Percentiles rank a stretch among this genome's conserved stretches.
Conservation (phyloP, 306 rosid genomes). For the Pterocarpus santalinus region DNA sequence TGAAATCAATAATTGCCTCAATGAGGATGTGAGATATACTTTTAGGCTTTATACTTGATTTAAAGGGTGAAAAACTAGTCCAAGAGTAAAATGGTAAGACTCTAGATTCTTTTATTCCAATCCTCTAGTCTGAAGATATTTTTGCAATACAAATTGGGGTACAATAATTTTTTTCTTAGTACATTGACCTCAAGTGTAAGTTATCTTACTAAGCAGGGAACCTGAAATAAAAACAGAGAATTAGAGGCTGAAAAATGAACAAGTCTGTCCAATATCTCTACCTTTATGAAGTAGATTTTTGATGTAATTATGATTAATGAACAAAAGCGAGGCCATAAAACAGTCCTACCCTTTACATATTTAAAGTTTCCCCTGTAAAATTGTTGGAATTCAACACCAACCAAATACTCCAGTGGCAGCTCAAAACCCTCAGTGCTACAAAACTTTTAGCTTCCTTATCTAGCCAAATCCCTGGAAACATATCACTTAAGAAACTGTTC, state of each 20-base stretch:
- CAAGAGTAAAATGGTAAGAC: not conserved
- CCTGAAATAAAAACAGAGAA: too few relatives aligned
- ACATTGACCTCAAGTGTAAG: too few relatives aligned
- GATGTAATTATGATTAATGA: not conserved
- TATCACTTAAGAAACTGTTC: not conserved
- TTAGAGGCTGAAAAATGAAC: too few relatives aligned
- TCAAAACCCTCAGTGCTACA: not conserved
- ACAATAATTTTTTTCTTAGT: too few relatives aligned
- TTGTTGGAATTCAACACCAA: not conserved
- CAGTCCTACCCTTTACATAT: too few relatives aligned
- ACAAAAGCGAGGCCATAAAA: too few relatives aligned
- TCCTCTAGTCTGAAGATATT: not conserved
- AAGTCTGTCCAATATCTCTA: not conserved
- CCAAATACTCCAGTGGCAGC: conserved; percentile 5
- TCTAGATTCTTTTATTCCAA: not conserved
- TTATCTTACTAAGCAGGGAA: too few relatives aligned
- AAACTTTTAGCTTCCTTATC: not conserved
- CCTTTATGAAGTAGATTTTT: not conserved
- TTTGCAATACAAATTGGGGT: not conserved
- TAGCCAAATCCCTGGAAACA: conserved; percentile 19
- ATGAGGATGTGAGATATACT: not conserved
- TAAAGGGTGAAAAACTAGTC: not conserved
- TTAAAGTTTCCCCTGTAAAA: not conserved
- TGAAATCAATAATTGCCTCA: not conserved
- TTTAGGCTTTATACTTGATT: conserved; percentile 3